A percentile compares a stretch with the other conserved stretches of the same genome.
These are phyloP conservation scores for Pichia sp. DNA, from an alignment of 1,139 yeast species.

Conservation along the genomic window DNA sequence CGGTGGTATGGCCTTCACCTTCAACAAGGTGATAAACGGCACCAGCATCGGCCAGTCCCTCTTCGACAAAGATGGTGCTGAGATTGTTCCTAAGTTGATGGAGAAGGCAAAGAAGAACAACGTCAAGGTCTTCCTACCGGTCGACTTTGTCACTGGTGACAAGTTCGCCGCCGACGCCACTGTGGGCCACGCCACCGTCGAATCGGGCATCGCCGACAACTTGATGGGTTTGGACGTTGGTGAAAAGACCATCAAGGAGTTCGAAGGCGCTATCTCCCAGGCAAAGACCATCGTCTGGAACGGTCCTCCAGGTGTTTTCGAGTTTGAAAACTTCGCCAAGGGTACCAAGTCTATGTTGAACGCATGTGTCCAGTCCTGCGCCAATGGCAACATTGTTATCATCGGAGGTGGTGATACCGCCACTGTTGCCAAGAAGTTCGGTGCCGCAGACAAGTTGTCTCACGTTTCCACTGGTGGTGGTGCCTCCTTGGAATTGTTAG, in stretches of 20 bases:
- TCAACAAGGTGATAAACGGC: conserved; percentile 84
- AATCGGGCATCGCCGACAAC: conserved; percentile 84
- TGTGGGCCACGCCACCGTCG: conserved; percentile 74
- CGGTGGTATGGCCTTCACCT: conserved; percentile 99
- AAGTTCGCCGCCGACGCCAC: conserved; percentile 86
- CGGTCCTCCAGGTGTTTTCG: conserved; percentile 99
- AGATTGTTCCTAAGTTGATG: conserved; percentile 81
- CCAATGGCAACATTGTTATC: conserved; percentile 88
- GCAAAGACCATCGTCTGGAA: conserved; percentile 98
- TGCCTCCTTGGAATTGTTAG: conserved; percentile 95
- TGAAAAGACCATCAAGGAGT: conserved; percentile 75
- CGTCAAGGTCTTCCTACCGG: conserved; percentile 88
- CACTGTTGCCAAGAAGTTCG: conserved; percentile 95
- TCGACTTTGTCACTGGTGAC: conserved; percentile 92
- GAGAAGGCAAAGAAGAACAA: conserved; percentile 93
- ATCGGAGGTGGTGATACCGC: conserved; percentile 99
- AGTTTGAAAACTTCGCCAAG: conserved; percentile 80
- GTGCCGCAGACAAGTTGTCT: conserved; percentile 89
- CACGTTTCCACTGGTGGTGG: conserved; percentile 99
- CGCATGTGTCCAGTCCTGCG: conserved; percentile 80
- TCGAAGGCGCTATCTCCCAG: conserved; percentile 72
- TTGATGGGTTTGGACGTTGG: conserved; percentile 97
- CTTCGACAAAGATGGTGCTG: conserved; percentile 88
- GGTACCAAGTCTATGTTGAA: conserved; percentile 90
- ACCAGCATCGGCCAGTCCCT: conserved; percentile 86